These are phyloP conservation scores for Pichia californica DNA, from an alignment of 805 yeast species.

Conservation along the genomic window DNA sequence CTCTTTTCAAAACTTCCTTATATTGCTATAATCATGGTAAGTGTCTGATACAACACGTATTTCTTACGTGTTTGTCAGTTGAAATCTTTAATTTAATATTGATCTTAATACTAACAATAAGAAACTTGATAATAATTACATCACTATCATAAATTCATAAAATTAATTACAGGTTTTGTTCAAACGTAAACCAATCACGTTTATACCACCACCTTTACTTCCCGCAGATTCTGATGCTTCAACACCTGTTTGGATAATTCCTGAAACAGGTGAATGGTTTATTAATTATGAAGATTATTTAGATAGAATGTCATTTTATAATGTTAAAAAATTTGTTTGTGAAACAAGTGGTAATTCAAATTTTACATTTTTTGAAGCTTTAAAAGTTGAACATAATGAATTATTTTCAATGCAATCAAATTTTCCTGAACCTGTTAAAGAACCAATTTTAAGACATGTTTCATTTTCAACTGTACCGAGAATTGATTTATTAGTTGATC, in stretches of 20 bases:
- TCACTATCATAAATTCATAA: too few relatives aligned
- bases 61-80: too few relatives aligned
- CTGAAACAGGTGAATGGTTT: slow-evolving; percentile 89
- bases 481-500: slow-evolving; percentile 82
- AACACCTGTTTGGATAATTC: slow-evolving; percentile 72
- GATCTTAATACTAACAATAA: too few relatives aligned
- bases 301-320: slow-evolving; percentile 63
- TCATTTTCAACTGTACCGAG: slow-evolving; percentile 80
- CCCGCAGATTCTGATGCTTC: slow-evolving; percentile 48
- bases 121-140: too few relatives aligned
- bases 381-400: slow-evolving; percentile 63
- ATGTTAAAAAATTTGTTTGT: slow-evolving; percentile 77
- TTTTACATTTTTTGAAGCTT: slow-evolving; percentile 85
- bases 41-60: too few relatives aligned
- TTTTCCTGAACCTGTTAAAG: slow-evolving; percentile 88
- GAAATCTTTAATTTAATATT: too few relatives aligned
- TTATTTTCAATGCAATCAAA: slow-evolving; percentile 61
- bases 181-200: slow-evolving; percentile 64
- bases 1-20: too few relatives aligned
- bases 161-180: slow-evolving; percentile 82
- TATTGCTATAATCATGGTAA: too few relatives aligned
- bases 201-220: slow-evolving; percentile 46
- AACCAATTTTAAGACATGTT: slow-evolving; percentile 79
- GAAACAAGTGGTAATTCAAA: slow-evolving; percentile 94
- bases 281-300: slow-evolving; percentile 68